These are phyloP conservation scores for Balamuthia mandrillaris DNA, from an alignment of 208 protist genomes.

Conservation along the genomic window DNA sequence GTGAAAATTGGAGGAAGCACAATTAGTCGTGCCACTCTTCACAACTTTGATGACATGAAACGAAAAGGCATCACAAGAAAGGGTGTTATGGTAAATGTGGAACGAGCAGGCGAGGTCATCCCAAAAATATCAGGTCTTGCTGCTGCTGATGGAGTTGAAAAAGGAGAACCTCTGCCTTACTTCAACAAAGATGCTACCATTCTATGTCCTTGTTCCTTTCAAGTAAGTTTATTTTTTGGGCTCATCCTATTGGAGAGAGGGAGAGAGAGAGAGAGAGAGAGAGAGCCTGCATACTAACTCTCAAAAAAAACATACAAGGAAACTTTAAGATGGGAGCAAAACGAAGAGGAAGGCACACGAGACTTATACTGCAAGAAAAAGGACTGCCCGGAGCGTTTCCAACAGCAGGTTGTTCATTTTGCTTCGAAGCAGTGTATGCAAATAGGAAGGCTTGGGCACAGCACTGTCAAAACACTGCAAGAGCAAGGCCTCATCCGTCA, in stretches of 20 bases:
- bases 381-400: conserved; percentile 14
- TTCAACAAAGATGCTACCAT: no score
- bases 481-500: background rate
- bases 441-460: conserved; percentile 43
- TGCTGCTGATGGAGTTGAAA: background rate
- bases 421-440: conserved; percentile 46
- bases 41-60: conserved; percentile 45
- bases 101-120: conserved; percentile 53
- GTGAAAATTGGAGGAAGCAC: conserved; percentile 38
- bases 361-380: conserved; percentile 37
- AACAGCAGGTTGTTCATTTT: background rate
- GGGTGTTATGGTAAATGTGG: conserved; percentile 3
- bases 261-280: no score
- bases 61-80: conserved; percentile 12
- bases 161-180: background rate
- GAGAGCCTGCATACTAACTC: no score
- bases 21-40: conserved; percentile 49
- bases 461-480: background rate
- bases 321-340: no score
- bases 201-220: no score
- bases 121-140: conserved; percentile 26
- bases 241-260: no score
- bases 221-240: no score
- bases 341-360: no score
- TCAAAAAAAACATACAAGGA: no score